These are phyloP conservation scores for Dalbergia cultrata DNA, from an alignment of 306 rosid species.

Conservation along the genomic window DNA sequence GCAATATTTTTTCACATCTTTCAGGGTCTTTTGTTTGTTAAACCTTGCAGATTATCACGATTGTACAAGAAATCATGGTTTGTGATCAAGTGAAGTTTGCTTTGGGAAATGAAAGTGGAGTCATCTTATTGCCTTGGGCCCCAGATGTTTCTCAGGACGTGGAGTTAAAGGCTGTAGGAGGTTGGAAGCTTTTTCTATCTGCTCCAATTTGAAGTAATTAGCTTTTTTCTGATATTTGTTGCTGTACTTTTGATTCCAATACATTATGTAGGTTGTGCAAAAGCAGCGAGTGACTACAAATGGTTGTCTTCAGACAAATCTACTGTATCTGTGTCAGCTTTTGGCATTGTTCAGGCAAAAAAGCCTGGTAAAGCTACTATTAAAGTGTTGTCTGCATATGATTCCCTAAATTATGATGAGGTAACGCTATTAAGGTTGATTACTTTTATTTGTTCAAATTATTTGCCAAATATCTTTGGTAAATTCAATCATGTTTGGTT, in stretches of 20 bases:
- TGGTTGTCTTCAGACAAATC: slow-evolving; percentile 86
- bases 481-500: slow-evolving; percentile 30
- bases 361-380: slow-evolving; percentile 89
- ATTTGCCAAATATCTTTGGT: slow-evolving; percentile 7
- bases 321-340: slow-evolving; percentile 74
- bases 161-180: slow-evolving; percentile 84
- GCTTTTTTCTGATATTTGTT: slow-evolving; percentile 39
- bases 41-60: slow-evolving; percentile 64
- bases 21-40: slow-evolving; percentile 47
- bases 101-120: slow-evolving; percentile 59
- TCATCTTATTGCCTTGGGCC: slow-evolving; percentile 85
- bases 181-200: slow-evolving; percentile 59
- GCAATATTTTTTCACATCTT: slow-evolving; percentile 24
- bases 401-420: slow-evolving; percentile 87
- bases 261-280: slow-evolving; percentile 77
- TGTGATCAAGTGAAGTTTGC: slow-evolving; percentile 79
- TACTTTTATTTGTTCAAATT: slow-evolving; percentile 21
- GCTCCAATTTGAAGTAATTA: slow-evolving; percentile 46
- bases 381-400: slow-evolving; percentile 74
- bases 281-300: slow-evolving; percentile 74
- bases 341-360: slow-evolving; percentile 90
- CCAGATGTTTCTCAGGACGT: slow-evolving; percentile 85
- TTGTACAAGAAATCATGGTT: slow-evolving; percentile 72
- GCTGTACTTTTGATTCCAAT: slow-evolving; percentile 35
- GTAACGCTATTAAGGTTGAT: slow-evolving; percentile 53